Conservation (phyloP, 2,329 filamentous ascomycete genomes). For the Exophiala sp. region DNA sequence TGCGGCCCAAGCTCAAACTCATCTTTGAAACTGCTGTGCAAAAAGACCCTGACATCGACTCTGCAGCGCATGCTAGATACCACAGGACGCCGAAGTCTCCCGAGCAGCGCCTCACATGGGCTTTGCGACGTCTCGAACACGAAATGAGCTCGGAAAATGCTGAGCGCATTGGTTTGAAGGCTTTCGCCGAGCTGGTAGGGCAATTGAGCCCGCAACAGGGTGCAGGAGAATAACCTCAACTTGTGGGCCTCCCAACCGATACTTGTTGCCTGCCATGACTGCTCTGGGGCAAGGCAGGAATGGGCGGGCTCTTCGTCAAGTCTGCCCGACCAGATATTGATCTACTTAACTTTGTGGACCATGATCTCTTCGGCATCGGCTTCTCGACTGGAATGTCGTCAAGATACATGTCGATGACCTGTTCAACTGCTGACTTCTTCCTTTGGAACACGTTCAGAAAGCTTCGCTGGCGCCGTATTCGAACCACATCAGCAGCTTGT, state of each 20-base stretch:
- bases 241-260: background rate
- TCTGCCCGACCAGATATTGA: constrained; percentile 2
- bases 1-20: constrained; percentile 39
- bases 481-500: background rate
- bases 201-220: constrained; percentile 4
- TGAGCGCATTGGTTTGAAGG: constrained; percentile 10
- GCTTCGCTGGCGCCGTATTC: constrained; percentile 16
- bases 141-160: constrained; percentile 14
- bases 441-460: constrained; percentile 22
- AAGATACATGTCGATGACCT: constrained; percentile 26
- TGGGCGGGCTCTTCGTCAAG: constrained; percentile 5
- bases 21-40: constrained; percentile 38
- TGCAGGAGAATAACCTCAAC: background rate
- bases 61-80: background rate
- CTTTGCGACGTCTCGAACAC: constrained; percentile 6
- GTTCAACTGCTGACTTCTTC: constrained; percentile 21
- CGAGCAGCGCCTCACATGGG: constrained; percentile 14
- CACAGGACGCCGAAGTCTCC: constrained; percentile 6
- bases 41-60: constrained; percentile 33
- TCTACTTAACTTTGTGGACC: constrained; percentile 7
- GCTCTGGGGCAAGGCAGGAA: constrained; percentile 3
- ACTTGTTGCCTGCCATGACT: constrained; percentile 1
- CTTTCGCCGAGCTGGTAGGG: constrained; percentile 17
- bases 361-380: background rate
- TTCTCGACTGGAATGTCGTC: constrained; percentile 19